Evolutionary conservation across 108 stramenopile genomes (phyloP).

Genomic region (Skeletonema grethae): DNA sequence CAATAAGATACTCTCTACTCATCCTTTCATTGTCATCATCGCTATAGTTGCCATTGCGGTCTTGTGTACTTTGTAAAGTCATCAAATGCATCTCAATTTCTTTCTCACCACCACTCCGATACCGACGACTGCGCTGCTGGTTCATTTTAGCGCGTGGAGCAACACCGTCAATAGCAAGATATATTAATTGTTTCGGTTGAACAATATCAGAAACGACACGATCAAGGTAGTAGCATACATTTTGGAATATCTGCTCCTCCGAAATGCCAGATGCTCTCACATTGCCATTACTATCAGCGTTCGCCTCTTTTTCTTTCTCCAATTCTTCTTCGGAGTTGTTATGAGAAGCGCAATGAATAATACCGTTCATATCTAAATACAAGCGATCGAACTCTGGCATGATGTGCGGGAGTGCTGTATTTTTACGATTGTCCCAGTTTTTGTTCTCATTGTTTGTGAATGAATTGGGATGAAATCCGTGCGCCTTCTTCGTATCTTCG

Average conservation of each 20-base stretch:
- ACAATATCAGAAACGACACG: slow-evolving; percentile 90
- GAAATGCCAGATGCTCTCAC: slow-evolving; percentile 28
- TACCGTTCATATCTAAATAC: slow-evolving; percentile 98
- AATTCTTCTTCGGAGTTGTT: slow-evolving; percentile 78
- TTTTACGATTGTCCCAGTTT: slow-evolving; percentile 20
- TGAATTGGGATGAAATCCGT: slow-evolving; percentile 34
- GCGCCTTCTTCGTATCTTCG: slow-evolving; percentile 52
- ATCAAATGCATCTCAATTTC: slow-evolving; percentile 82
- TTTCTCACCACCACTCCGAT: slow-evolving; percentile 86
- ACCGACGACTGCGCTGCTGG: slow-evolving; percentile 97
- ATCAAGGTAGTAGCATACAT: slow-evolving; percentile 90
- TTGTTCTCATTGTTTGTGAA: slow-evolving; percentile 2
- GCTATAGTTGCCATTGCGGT: slow-evolving; percentile 17
- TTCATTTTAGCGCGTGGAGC: slow-evolving; percentile 99
- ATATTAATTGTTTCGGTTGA: slow-evolving; percentile 87
- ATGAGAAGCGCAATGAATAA: slow-evolving; percentile 97
- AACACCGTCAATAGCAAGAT: slow-evolving; percentile 97
- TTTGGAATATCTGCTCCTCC: slow-evolving; percentile 76
- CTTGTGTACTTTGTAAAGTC: slow-evolving; percentile 55
- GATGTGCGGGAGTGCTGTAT: slow-evolving; percentile 44
- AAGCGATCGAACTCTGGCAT: slow-evolving; percentile 94
- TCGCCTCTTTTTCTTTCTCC: slow-evolving; percentile 23
- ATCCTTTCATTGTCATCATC: slow-evolving; percentile 33
- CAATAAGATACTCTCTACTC: slow-evolving; percentile 32
- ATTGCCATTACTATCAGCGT: slow-evolving; percentile 12